phyloP scores from a whole-genome alignment of 2,329 filamentous ascomycete genomes.

The Erysiphe pulchra region DNA sequence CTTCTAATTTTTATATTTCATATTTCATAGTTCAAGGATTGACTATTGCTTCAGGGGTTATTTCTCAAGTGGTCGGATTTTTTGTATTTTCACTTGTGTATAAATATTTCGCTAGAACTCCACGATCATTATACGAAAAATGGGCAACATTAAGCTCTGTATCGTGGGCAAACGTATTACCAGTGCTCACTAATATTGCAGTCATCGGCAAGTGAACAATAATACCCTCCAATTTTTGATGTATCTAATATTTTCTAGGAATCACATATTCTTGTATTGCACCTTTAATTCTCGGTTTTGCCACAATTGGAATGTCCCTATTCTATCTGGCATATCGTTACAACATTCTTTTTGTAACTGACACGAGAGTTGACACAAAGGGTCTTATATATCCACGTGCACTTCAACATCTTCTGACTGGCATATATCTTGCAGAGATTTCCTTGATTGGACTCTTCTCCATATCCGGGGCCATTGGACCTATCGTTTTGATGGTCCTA shows the following conservation, averaged over 20 bases:
- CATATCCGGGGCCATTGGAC: conserved; percentile 38
- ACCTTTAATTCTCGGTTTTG: conserved; percentile 62
- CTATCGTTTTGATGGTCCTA: conserved; percentile 49
- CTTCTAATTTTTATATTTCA: conserved; percentile 83
- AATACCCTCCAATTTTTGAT: background rate
- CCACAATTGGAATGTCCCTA: conserved; percentile 47
- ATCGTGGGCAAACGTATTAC: conserved; percentile 64
- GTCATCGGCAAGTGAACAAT: conserved; percentile 37
- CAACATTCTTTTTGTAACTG: conserved; percentile 69
- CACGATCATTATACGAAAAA: conserved; percentile 52
- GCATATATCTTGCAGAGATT: conserved; percentile 58
- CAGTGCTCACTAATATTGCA: conserved; percentile 55
- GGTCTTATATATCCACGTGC: conserved; percentile 73
- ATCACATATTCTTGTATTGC: conserved; percentile 73
- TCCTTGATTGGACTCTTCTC: conserved; percentile 70
- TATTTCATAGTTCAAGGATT: conserved; percentile 89
- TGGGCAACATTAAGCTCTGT: conserved; percentile 51
- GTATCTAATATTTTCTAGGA: conserved; percentile 20
- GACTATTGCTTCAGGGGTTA: conserved; percentile 44
- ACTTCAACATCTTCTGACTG: conserved; percentile 61
- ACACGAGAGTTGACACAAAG: conserved; percentile 63
- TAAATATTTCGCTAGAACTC: conserved; percentile 49
- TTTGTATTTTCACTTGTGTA: conserved; percentile 50
- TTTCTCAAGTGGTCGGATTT: conserved; percentile 52
- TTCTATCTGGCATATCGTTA: conserved; percentile 81